Base-by-base conservation (phyloP, 1,139 yeast genomes). In the Kodamaea sp. region DNA sequence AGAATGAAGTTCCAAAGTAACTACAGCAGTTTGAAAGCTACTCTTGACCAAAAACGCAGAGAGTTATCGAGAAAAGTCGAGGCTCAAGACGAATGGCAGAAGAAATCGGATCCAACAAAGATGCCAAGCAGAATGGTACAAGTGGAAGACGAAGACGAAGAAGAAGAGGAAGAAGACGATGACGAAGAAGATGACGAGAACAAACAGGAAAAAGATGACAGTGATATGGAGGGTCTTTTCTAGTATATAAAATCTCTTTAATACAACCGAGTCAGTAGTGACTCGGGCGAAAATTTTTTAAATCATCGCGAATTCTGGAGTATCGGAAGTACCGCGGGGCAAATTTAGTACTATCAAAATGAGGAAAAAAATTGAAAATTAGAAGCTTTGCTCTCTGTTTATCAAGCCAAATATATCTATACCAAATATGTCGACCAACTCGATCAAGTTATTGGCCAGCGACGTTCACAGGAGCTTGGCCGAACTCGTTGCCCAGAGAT, bases 381-480 rank as follows among this genome's bases (percentile, higher is more conserved):
- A 15, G 20, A 15, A 15, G 20, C 20, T 15, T 15, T 15, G 20
- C 20, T 15, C 20, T 15, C 20, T 15, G 20, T 15, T 15, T 15
- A 15, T 15, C 20, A 15, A 15, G 20, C 20, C 20, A 15, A 15
- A 15, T 15, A 15, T 15, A 15, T 15, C 4, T 15, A 15, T 15
- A 15, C 20, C 20, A 15, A 32, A 27, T 27, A 49, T 49, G 53
- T 49, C 53, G 7, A 47, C 52, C 41, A 89, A 89, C 62, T 85
- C 96, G 33, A 89, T 89, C 59, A 89, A 88, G 60, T 75, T 90
- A 41, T 66, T 90, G 39, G 89, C 96, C 22, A 95, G 96, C 39
- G 90, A 89, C 61, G 88, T 95, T 24, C 96, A 90, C 60, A 85
- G 89, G n/a, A 90, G 83, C 36, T 74, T 90, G 40, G 94, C 96